A percentile compares a stretch with the other conserved stretches of the same genome.
These are phyloP conservation scores for Mycena leptocephala DNA, from an alignment of 768 basidiomycete genomes.

Conservation along the genomic window DNA sequence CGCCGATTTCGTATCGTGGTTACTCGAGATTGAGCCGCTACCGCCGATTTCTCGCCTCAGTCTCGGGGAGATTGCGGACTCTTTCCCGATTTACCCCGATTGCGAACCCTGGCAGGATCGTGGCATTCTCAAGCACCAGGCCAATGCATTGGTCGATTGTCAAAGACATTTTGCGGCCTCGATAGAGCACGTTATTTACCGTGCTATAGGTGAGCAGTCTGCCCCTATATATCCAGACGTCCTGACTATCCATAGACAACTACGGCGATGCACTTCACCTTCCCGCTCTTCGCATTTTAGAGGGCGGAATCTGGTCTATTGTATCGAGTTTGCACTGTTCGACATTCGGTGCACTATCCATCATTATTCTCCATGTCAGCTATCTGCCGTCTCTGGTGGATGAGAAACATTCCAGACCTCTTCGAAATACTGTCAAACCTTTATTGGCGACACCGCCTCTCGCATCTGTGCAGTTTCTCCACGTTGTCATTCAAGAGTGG, in stretches of 20 bases:
- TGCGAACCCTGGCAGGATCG: background rate
- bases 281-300: background rate
- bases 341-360: background rate
- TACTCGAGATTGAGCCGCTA: background rate
- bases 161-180: background rate
- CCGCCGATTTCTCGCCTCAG: background rate
- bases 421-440: background rate
- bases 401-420: background rate
- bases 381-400: background rate
- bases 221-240: background rate
- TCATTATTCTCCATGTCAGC: background rate
- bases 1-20: background rate
- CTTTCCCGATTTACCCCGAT: background rate
- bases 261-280: background rate
- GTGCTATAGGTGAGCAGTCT: background rate
- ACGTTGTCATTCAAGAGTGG: background rate
- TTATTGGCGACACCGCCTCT: background rate
- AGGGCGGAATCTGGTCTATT: background rate
- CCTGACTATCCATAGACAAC: background rate
- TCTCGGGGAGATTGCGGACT: background rate
- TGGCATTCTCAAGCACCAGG: background rate
- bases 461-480: background rate
- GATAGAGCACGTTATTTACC: background rate
- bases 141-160: background rate
- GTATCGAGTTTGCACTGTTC: background rate